A percentile compares a stretch with the other conserved stretches of the same genome.
phyloP scores from a whole-genome alignment of 345 rosid species.

The Camelina hispida region DNA sequence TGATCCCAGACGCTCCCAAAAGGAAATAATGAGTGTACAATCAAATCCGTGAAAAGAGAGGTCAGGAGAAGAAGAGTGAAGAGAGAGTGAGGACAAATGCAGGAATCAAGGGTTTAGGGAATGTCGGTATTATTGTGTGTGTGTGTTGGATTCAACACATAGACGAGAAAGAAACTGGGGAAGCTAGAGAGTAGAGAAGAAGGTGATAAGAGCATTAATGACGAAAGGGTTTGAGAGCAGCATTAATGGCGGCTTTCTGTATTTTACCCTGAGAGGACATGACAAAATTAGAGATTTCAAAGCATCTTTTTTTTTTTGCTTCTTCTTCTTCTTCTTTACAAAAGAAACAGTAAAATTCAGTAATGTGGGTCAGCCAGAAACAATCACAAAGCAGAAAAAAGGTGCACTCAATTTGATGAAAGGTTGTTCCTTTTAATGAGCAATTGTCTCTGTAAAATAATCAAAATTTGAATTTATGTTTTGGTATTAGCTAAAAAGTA shows the following conservation, averaged over 20 bases:
- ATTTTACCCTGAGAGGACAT: conserved; percentile 4
- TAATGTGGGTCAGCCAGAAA: conserved; percentile 42
- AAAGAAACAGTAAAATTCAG: conserved; percentile 27
- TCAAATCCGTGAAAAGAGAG: conserved; percentile 17
- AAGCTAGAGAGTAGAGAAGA: conserved; percentile 34
- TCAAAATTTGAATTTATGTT: conserved; percentile 27
- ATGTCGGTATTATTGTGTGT: conserved; percentile 37
- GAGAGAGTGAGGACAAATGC: conserved; percentile 29
- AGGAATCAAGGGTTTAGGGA: conserved; percentile 17
- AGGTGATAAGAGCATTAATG: conserved; percentile 44
- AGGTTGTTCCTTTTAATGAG: conserved; percentile 38
- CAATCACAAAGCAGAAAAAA: conserved; percentile 40
- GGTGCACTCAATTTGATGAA: conserved; percentile 47
- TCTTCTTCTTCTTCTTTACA: conserved; percentile 30
- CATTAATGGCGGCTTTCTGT: conserved; percentile 45
- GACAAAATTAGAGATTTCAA: conserved; percentile 32
- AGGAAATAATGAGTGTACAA: conserved; percentile 6
- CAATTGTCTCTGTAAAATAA: conserved; percentile 23
- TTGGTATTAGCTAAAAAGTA: conserved; percentile 30
- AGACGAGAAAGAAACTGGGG: conserved; percentile 37
- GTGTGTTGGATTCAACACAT: conserved; percentile 42
- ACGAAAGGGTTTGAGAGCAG: conserved; percentile 36
- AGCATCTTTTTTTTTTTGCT: conserved; percentile 9
- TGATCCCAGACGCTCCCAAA: conserved; percentile 42
- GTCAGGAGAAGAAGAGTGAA: conserved; percentile 9